phyloP scores from a whole-genome alignment of 306 rosid species.

The Betula pendula region DNA sequence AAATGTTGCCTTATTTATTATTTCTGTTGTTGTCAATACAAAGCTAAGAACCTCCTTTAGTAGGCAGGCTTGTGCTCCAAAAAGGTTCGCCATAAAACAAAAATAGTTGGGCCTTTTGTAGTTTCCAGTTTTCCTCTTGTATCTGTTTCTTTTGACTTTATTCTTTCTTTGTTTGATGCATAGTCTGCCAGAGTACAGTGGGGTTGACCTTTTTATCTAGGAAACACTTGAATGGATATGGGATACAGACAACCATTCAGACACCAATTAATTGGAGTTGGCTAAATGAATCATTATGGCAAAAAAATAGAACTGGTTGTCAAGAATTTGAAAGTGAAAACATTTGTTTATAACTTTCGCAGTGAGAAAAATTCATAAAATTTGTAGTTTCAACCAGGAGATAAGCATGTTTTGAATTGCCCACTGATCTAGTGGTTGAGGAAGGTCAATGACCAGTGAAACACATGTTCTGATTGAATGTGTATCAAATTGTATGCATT shows the following conservation, averaged over 20 bases:
- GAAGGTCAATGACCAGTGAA: neutral
- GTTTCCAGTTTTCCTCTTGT: neutral
- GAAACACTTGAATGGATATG: neutral
- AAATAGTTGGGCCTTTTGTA: neutral
- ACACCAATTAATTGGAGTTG: neutral
- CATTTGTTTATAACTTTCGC: neutral
- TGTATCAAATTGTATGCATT: too few species aligned
- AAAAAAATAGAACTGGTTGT: neutral
- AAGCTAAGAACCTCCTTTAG: too few species aligned
- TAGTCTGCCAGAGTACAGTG: neutral
- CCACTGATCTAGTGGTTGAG: neutral
- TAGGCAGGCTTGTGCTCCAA: too few species aligned
- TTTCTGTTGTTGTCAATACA: too few species aligned
- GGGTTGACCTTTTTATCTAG: neutral
- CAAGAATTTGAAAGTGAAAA: too few species aligned
- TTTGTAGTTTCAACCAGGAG: neutral
- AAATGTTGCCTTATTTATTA: too few species aligned
- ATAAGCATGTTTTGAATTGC: neutral
- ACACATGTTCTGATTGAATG: neutral
- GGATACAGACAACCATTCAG: neutral
- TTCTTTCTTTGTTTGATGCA: neutral
- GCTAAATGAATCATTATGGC: neutral
- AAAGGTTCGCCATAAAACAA: too few species aligned
- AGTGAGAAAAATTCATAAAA: neutral
- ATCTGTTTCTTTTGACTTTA: too few species aligned